These are phyloP conservation scores for Claviceps sorghi DNA, from an alignment of 2,329 filamentous ascomycete genomes.

Conservation along the genomic window DNA sequence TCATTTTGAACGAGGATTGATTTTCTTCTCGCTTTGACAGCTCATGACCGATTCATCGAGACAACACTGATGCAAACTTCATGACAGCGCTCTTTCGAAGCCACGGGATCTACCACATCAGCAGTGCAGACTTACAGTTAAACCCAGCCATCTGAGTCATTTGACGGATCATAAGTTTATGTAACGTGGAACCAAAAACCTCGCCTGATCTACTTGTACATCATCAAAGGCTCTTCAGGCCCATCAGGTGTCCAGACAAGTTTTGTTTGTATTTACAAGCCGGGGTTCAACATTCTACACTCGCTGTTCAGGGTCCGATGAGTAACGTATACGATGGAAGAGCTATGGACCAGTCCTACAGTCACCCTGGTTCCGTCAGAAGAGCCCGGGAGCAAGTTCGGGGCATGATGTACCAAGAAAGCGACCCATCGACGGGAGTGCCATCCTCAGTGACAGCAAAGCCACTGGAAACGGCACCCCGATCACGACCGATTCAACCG, in stretches of 20 bases:
- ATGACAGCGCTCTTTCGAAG: not conserved
- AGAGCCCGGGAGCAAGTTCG: conserved; percentile 39
- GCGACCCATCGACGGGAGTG: conserved; percentile 8
- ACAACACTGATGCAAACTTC: conserved; percentile 6
- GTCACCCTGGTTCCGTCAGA: conserved; percentile 33
- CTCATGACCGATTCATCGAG: not conserved
- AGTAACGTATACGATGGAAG: conserved; percentile 40
- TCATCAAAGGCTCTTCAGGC: not conserved
- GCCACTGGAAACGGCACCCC: not conserved
- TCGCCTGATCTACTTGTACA: conserved; percentile 5
- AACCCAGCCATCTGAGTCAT: not conserved
- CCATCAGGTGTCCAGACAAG: not conserved
- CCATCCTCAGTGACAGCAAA: conserved; percentile 9
- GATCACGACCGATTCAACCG: not conserved
- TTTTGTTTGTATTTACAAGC: not conserved
- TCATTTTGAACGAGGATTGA: not conserved
- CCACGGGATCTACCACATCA: conserved; percentile 1
- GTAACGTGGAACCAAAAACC: not conserved
- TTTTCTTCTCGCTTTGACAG: not conserved
- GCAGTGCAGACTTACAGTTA: not conserved
- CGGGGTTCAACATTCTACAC: not conserved
- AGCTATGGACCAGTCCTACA: conserved; percentile 32
- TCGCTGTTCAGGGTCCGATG: conserved; percentile 26
- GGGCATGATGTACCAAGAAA: conserved; percentile 20
- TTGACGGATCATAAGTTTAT: not conserved